Evolutionary conservation across 2,329 filamentous ascomycete genomes (phyloP).

Genomic region (Xylariaceae sp.): DNA sequence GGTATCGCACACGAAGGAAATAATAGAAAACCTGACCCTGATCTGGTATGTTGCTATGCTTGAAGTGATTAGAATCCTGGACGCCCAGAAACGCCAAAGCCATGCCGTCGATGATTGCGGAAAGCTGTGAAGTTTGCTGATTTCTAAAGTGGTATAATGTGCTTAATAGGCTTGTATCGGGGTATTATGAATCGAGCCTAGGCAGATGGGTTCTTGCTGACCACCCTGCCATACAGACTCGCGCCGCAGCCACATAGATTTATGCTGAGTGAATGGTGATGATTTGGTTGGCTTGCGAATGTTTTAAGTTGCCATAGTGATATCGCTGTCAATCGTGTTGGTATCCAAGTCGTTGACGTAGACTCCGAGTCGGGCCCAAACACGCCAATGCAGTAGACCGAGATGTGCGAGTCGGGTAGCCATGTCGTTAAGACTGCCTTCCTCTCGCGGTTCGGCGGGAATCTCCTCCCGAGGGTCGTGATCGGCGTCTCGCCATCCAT

Average conservation of each 20-base stretch:
- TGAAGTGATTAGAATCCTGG: background rate
- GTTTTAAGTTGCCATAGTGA: conserved; percentile 17
- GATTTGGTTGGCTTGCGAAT: too few relatives aligned
- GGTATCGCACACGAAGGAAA: background rate
- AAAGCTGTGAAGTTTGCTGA: conserved; percentile 1
- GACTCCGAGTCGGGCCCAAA: conserved; percentile 76
- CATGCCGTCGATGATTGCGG: conserved; percentile 10
- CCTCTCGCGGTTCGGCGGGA: conserved; percentile 46
- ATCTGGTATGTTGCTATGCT: conserved; percentile 1
- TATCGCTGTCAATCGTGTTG: conserved; percentile 22
- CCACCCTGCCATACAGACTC: too few relatives aligned
- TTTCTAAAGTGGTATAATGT: conserved; percentile 14
- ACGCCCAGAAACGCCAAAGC: conserved; percentile 16
- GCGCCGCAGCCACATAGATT: too few relatives aligned
- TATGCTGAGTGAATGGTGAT: too few relatives aligned
- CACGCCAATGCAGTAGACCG: conserved; percentile 81
- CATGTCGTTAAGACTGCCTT: conserved; percentile 62
- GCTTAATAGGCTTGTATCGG: conserved; percentile 2
- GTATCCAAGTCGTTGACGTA: conserved; percentile 49
- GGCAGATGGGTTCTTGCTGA: too few relatives aligned
- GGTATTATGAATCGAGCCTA: background rate
- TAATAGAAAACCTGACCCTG: background rate
- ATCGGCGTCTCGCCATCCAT: conserved; percentile 28
- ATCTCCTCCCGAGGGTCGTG: conserved; percentile 32
- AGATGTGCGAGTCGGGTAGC: conserved; percentile 79